phyloP scores from a whole-genome alignment of 148 eudicot genomes.

The Fagopyrum tataricum region DNA sequence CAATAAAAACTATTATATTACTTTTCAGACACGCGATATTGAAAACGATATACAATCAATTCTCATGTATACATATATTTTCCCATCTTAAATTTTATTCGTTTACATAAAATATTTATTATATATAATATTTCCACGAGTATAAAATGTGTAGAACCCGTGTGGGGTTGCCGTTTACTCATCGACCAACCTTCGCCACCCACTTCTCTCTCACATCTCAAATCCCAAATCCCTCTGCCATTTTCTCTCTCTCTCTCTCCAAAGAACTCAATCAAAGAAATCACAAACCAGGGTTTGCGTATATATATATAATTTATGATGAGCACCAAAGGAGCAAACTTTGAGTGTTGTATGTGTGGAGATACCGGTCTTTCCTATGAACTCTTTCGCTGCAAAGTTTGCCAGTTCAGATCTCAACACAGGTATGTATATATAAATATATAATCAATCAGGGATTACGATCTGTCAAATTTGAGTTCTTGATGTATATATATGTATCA shows the following conservation, averaged over 20 bases:
- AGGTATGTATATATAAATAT: constrained; percentile 25
- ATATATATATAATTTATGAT: not conserved
- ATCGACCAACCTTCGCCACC: constrained; percentile 4
- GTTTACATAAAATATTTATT: not conserved
- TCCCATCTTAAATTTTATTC: not conserved
- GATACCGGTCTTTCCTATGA: constrained; percentile 55
- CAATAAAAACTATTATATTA: not conserved
- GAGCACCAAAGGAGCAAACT: constrained; percentile 8
- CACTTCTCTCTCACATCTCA: not conserved
- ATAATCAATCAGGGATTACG: not conserved
- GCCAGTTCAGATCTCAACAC: constrained; percentile 77
- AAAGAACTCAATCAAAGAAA: too few species aligned
- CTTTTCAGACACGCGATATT: not conserved
- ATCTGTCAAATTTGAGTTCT: not conserved
- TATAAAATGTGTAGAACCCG: not conserved
- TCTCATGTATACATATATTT: not conserved
- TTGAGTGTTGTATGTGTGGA: constrained; percentile 85
- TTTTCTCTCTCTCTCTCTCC: not conserved
- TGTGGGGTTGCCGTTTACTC: not conserved
- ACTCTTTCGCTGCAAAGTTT: constrained; percentile 69
- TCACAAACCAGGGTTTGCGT: too few species aligned
- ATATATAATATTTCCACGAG: not conserved
- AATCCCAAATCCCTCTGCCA: too few species aligned
- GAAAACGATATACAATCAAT: not conserved
- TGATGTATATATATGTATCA: not conserved